Base-by-base conservation (phyloP, 768 basidiomycete species). In the Tulasnella sp. region DNA sequence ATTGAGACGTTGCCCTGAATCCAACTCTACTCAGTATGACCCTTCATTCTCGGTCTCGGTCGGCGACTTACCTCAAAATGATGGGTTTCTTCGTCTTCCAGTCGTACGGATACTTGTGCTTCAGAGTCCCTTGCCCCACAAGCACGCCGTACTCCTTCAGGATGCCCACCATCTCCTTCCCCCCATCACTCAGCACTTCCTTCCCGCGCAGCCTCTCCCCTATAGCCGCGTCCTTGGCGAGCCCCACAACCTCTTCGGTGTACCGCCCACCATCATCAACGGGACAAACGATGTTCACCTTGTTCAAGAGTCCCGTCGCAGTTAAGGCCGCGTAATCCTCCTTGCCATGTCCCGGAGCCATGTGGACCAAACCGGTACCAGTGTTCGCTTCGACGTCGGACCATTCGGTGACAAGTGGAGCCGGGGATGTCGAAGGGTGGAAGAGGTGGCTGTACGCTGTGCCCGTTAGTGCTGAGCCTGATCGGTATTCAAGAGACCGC, bases 311-410 rank as follows among this genome's bases (percentile, higher is more conserved):
- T 36, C 84, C 85, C 1, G 86, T 81, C 0, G 81, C 75, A 0
- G 76, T 75, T 81, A 92, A 93, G 6, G 87, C 84, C 36, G 85
- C 84, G 77, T 96, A 99, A 79, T 99, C 96, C 76, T 99, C 96
- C 11, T 86, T 84, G 19, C 95, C 96, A 77, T 98, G 96, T 1
- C 93, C 95, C 14, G 96, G 95, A 0, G 96, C 95, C 75, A 90
- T 92, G 77, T 98, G 96, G 1, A 99, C 96, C 14, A 98, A 85
- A 39, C 96, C 95, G 1, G 95, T 97, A 6, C 96, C 96, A n/a
- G 94, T 90, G 19, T 89, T 86, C 0, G 90, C 80, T 1, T 90
- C 93, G 17, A 98, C 96, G 77, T 96, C 90, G 0, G 83, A 79
- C 0, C 92, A 88, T 1, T 86, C 78, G 42, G 96, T 84, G 62